These are phyloP conservation scores for Geranium incanum DNA, from an alignment of 441 rosid species.

Conservation along the genomic window DNA sequence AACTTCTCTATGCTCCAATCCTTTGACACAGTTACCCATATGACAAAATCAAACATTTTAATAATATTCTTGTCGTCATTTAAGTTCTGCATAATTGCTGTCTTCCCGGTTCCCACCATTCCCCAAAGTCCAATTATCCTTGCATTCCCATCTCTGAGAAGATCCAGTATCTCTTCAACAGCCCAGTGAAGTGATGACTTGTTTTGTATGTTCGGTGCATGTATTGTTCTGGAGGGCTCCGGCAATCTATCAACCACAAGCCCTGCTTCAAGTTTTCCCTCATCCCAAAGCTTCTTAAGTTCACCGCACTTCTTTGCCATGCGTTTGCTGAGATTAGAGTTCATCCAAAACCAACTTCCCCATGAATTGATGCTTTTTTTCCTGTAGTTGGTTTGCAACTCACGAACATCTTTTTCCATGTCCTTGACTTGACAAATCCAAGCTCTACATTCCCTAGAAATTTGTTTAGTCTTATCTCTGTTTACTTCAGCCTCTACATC, in stretches of 20 bases:
- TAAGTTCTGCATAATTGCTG: conserved; percentile 29
- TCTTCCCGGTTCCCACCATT: conserved; percentile 30
- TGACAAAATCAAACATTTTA: conserved; percentile 24
- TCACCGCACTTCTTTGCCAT: background rate
- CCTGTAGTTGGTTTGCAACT: background rate
- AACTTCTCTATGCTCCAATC: conserved; percentile 19
- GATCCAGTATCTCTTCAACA: conserved; percentile 4
- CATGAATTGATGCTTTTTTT: background rate
- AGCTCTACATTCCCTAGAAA: background rate
- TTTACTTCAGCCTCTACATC: background rate
- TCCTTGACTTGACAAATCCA: background rate
- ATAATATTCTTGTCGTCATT: conserved; percentile 17
- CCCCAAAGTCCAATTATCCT: conserved; percentile 31
- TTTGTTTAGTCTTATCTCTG: background rate
- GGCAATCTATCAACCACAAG: conserved; percentile 2
- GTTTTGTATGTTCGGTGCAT: background rate
- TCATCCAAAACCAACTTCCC: background rate
- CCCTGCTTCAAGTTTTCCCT: background rate
- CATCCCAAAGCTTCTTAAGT: background rate
- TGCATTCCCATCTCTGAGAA: conserved; percentile 6
- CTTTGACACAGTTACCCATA: conserved; percentile 20
- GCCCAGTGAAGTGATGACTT: background rate
- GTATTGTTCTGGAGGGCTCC: background rate
- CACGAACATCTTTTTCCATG: background rate
- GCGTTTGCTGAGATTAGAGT: conserved; percentile 3